Evolutionary conservation across 805 yeast genomes (phyloP).

Genomic region (Yarrowia sp.): DNA sequence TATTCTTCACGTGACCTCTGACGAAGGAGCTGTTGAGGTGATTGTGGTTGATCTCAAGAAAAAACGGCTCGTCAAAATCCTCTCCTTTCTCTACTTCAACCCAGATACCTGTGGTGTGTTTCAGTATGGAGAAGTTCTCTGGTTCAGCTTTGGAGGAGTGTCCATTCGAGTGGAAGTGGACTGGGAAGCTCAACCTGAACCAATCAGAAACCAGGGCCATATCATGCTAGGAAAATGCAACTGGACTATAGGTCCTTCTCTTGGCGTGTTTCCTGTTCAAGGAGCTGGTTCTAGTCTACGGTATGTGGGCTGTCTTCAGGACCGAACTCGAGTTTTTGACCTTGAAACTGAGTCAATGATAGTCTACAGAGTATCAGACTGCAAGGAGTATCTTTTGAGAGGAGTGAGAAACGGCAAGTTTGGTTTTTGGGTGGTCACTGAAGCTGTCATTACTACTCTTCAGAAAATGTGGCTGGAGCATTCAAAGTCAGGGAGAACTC

Average conservation of each 20-base stretch:
- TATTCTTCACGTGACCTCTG: not conserved
- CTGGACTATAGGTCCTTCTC: not conserved
- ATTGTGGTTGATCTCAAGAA: not conserved
- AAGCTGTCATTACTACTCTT: not conserved
- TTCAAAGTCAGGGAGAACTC: not conserved
- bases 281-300: not conserved
- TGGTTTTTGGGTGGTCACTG: not conserved
- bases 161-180: not conserved
- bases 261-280: not conserved
- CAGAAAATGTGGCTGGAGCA: not conserved
- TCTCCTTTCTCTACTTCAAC: constrained; percentile 5
- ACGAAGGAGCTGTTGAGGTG: not conserved
- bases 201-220: not conserved
- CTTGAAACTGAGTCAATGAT: not conserved
- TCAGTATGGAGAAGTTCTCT: not conserved
- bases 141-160: constrained; percentile 8
- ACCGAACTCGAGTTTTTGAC: constrained; percentile 4
- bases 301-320: not conserved
- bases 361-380: not conserved
- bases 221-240: not conserved
- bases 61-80: constrained; percentile 5
- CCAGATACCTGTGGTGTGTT: constrained; percentile 6
- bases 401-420: not conserved
- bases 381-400: not conserved
- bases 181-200: not conserved